Evolutionary conservation across 257 asterid species (phyloP), one percentile per base, ranked within the genome.

Genomic region (Prunella vulgaris): DNA sequence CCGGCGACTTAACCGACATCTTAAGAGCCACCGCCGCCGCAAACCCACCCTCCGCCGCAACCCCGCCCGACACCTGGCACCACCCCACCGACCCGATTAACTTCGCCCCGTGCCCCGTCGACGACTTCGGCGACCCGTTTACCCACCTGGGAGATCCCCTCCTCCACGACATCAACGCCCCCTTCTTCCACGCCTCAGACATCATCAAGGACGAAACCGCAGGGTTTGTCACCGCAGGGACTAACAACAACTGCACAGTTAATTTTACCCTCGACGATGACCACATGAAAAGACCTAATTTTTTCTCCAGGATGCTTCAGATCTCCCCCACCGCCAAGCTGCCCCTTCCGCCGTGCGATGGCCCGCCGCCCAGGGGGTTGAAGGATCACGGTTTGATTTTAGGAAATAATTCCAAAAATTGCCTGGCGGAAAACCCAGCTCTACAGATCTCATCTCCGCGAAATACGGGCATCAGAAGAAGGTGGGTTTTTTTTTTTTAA

Each of bases 361-460:
- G 63, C 3, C 28, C 82, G 61, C 5, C 62, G 20, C 46, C 76
- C 10, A 54, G 70, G 57, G 71, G 13, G 3, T 53, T 2, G 40
- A 59, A 3, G 17, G 82, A 67, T 44, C 76, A 57, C 22, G 65
- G 21, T 52, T 35, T 76, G 73, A 69, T 67, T 40, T 72, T 78
- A 7, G 69, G 78, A 28, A 72, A 64, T 60, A 77, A 53, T 61
- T 86, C 87, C 56, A 88, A 81, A 76, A 78, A 72, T 54, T 82
- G 86, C 73, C 71, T 81, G 74, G 60, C 78, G 60, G 89, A 84
- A 56, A 83, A 77, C 74, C 64, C 53, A 28, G 81, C 74, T 15
- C 46, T 84, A 72, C 95, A 87, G 95, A 93, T 90, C 97, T 84
- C 98, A 46, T 80, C 96, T 79, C 98, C 97, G 90, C 85, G 87